Evolutionary conservation across 2,329 filamentous ascomycete species (phyloP), one percentile per base, ranked within the genome.

Genomic region (Neonectria hederae): DNA sequence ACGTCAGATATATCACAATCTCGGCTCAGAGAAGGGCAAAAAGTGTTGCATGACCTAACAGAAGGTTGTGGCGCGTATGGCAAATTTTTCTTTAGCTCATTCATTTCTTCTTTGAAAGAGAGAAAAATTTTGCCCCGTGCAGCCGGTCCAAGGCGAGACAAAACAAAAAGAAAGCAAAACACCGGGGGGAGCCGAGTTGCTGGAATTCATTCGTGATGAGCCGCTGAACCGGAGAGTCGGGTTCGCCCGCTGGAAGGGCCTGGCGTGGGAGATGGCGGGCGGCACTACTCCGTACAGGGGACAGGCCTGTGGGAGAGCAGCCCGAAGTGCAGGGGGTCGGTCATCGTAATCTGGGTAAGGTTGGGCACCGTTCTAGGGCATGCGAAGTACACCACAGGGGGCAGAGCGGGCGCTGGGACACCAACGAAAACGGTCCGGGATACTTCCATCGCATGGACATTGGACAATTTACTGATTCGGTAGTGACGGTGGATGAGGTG

Each of bases 1-100:
- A 69, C 65, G 57, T 67, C 69, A 70, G 69, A 66, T 63, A 40
- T 8, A 59, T 45, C 19, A 49, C 22, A 28, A 42, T 9, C 19
- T 35, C 49, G 59, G n/a, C 43, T 35, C 35, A 40, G 45, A 26
- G 40, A 8, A n/a, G 13, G 35, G 35, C 38, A 17, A 49, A 49
- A 24, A 4, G 40, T 13, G 53, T 43, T n/a, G 53, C 54, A 35
- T 46, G 26, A 32, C 54, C 13, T 21, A 14, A 9, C 28, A n/a
- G 11, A 46, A 49, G 17, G 19, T 30, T 49, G 17, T 22, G 21
- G 26, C 40, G 38, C 5, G 5, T 1, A 5, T 6, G n/a, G 17
- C 14, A 38, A 2, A n/a, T n/a, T 38, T 38, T 17, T 24, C 40
- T 45, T n/a, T 9, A 13, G n/a, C n/a, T 32, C 14, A 2, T 11